A percentile compares a stretch with the other conserved stretches of the same genome.
Conservation (phyloP, 2,329 filamentous ascomycete genomes). For the Neofusicoccum parvum region DNA sequence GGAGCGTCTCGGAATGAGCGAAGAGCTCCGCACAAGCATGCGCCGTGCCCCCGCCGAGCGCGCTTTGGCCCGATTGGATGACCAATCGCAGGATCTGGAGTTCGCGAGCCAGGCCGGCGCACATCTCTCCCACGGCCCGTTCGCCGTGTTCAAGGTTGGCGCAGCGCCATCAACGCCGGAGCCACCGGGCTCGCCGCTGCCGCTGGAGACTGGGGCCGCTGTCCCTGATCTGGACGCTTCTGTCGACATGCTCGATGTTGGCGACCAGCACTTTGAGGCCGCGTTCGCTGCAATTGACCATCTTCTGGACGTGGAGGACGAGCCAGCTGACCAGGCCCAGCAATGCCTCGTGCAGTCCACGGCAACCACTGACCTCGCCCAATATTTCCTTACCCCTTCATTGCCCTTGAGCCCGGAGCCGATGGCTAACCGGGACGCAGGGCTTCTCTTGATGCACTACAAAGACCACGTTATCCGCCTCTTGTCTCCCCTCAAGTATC, state of each 20-base stretch:
- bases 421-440: neutral
- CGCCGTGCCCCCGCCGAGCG: neutral
- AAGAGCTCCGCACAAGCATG: neutral
- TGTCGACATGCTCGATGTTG: neutral
- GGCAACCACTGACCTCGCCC: neutral
- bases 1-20: neutral
- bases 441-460: slow-evolving; percentile 26
- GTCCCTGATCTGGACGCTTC: neutral
- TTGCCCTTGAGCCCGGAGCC: neutral
- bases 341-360: neutral
- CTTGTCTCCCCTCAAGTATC: slow-evolving; percentile 25
- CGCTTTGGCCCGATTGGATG: neutral
- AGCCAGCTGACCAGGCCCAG: no score
- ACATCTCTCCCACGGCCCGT: neutral
- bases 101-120: neutral
- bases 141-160: neutral
- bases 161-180: no score
- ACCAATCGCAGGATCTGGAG: neutral
- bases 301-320: neutral
- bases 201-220: no score
- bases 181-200: no score
- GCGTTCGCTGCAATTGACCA: neutral
- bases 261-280: neutral
- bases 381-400: neutral
- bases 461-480: slow-evolving; percentile 15